phyloP scores from a whole-genome alignment of 768 basidiomycete species.

The Pleurotus pulmonarius region DNA sequence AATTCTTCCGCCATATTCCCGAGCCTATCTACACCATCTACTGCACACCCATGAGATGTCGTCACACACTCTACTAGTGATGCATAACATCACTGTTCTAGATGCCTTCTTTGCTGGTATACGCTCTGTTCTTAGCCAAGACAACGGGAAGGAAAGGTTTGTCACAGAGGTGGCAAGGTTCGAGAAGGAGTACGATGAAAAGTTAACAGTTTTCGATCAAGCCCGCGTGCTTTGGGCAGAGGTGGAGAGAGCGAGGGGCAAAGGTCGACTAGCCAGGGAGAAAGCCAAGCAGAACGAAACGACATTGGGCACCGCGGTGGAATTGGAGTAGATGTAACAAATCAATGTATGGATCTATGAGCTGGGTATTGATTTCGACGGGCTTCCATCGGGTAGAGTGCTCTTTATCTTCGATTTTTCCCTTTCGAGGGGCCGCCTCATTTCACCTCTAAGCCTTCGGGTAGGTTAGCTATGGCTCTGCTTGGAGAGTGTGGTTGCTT shows the following conservation, averaged over 20 bases:
- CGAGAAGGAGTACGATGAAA: constrained; percentile 45
- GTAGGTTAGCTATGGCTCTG: too few relatives aligned
- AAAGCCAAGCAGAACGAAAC: constrained; percentile 33
- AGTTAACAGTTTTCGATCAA: constrained; percentile 39
- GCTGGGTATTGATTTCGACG: neutral
- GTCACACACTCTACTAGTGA: constrained; percentile 67
- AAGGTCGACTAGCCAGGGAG: constrained; percentile 70
- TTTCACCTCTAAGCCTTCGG: too few relatives aligned
- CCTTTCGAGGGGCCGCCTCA: too few relatives aligned
- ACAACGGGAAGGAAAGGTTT: constrained; percentile 21
- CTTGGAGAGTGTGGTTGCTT: too few relatives aligned
- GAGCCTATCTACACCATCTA: constrained; percentile 81
- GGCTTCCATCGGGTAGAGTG: neutral
- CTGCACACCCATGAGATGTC: constrained; percentile 90
- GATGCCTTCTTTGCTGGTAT: constrained; percentile 62
- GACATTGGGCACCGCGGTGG: neutral
- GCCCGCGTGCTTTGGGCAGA: constrained; percentile 57
- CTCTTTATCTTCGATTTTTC: too few relatives aligned
- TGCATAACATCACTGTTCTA: constrained; percentile 74
- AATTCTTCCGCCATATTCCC: constrained; percentile 30
- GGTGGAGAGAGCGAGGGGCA: constrained; percentile 70
- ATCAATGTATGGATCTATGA: neutral
- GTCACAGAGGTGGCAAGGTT: constrained; percentile 49
- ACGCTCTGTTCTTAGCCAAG: constrained; percentile 29
- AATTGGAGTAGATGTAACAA: constrained; percentile 2